These are phyloP conservation scores for Trapa bicornis DNA, from an alignment of 345 rosid genomes.

Conservation along the genomic window DNA sequence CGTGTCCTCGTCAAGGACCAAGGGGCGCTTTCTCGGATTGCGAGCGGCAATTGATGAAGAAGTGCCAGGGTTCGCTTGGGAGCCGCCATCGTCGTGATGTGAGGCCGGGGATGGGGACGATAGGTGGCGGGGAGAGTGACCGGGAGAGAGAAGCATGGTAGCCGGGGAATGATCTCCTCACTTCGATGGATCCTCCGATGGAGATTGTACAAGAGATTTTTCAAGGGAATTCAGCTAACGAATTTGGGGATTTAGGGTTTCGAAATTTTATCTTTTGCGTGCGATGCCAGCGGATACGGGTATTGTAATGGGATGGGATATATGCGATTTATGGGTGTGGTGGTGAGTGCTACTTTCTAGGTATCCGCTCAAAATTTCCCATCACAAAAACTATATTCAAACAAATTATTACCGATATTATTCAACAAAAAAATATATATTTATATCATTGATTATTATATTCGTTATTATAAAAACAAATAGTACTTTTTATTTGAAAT, in stretches of 20 bases:
- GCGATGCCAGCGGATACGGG: not conserved
- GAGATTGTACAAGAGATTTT: not conserved
- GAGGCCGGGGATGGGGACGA: slow-evolving; percentile 55
- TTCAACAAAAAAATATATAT: too few species aligned
- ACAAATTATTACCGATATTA: too few species aligned
- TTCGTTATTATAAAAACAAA: too few species aligned
- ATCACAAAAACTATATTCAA: too few species aligned
- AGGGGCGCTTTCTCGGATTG: slow-evolving; percentile 37
- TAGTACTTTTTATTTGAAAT: too few species aligned
- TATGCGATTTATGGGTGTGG: too few species aligned
- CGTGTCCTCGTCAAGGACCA: slow-evolving; percentile 75
- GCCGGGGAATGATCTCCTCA: not conserved
- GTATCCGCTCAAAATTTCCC: too few species aligned
- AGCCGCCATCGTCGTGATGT: slow-evolving; percentile 12
- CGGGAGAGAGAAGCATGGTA: slow-evolving; percentile 17
- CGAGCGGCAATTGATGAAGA: slow-evolving; percentile 20
- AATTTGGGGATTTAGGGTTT: not conserved
- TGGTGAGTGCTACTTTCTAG: too few species aligned
- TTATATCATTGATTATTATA: too few species aligned
- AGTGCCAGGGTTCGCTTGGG: slow-evolving; percentile 14
- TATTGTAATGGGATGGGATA: not conserved
- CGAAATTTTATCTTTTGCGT: not conserved
- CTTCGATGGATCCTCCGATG: not conserved
- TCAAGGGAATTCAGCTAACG: not conserved
- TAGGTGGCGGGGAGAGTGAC: slow-evolving; percentile 42